Conservation (phyloP, 352 stramenopile genomes). For the Pythium aristosporum region DNA sequence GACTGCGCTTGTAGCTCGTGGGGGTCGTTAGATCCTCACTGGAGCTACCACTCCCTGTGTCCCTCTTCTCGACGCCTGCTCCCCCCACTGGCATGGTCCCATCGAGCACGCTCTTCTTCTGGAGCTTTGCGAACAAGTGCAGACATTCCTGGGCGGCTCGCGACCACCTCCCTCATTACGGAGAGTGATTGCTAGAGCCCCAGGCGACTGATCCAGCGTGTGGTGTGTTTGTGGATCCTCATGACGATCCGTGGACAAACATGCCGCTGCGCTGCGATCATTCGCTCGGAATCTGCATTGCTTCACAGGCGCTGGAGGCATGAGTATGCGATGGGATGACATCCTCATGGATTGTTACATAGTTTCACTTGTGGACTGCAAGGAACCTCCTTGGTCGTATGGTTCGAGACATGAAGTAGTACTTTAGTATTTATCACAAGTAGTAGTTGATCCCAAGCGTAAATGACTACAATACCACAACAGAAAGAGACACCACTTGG, state of each 20-base stretch:
- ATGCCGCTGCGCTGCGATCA: background rate
- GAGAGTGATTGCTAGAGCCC: slow-evolving; percentile 6
- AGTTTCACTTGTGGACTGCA: too few relatives aligned
- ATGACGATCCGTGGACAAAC: slow-evolving; percentile 9
- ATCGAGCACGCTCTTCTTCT: background rate
- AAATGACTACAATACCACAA: too few relatives aligned
- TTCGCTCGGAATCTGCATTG: background rate
- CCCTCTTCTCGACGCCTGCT: too few relatives aligned
- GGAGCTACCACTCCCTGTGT: too few relatives aligned
- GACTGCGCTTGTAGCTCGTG: too few relatives aligned
- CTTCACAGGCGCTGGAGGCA: background rate
- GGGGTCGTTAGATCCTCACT: too few relatives aligned
- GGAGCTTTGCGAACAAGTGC: background rate
- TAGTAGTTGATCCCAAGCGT: too few relatives aligned
- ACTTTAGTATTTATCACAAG: too few relatives aligned
- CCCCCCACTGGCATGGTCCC: background rate
- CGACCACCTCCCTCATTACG: slow-evolving; percentile 19
- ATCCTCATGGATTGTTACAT: too few relatives aligned
- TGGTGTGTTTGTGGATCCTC: slow-evolving; percentile 12
- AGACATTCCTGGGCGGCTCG: background rate
- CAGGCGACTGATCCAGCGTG: background rate
- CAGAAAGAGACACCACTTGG: too few relatives aligned
- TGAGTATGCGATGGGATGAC: background rate
- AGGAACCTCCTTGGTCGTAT: too few relatives aligned
- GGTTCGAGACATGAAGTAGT: too few relatives aligned